Evolutionary conservation across 1,139 yeast genomes (phyloP), one percentile per base, ranked within the genome.

Genomic region (Saccharomyces hybrid): DNA sequence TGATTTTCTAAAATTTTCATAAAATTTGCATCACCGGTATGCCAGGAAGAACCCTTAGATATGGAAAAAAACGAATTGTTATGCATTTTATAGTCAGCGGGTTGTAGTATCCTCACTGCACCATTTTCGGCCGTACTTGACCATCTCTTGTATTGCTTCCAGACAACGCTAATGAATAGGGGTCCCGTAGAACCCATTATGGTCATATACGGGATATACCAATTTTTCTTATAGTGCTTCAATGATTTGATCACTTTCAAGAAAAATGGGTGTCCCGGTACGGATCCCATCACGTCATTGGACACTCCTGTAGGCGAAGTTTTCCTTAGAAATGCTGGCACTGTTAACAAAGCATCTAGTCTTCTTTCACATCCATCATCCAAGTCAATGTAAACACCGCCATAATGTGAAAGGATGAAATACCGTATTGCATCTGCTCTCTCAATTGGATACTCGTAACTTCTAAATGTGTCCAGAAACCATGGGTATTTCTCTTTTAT

Each of bases 151-250:
- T 88, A 89, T 66, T 85, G 89, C 70, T 88, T 86, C 93, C 95
- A 87, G 62, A 90, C 78, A 47, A 88, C 91, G 16, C 95, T 85
- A 51, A 91, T 76, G 67, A 88, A 89, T 56, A 91, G 73, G 0
- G 97, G 97, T 5, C 97, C 97, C 0, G 97, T 91, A n/a, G 95
- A 84, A 66, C 82, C 87, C 97, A 90, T 90, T 69, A 90, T 89
- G 46, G 97, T 90, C 59, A 90, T 76, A 72, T 90, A 90, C n/a
- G 97, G 96, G 31, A 88, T 82, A 48, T 84, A 70, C 88, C 93
- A 87, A 68, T 85, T 85, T 57, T 78, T 75, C 63, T 86, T 78
- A 70, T 86, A 89, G 52, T 72, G 76, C 58, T 82, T 72, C 58
- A 90, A 75, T 53, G 79, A 79, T 59, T 83, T 84, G 62, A 88